A percentile compares a stretch with the other conserved stretches of the same genome.
phyloP scores from a whole-genome alignment of 2,329 filamentous ascomycete genomes.

The Elsinoe arachidis region DNA sequence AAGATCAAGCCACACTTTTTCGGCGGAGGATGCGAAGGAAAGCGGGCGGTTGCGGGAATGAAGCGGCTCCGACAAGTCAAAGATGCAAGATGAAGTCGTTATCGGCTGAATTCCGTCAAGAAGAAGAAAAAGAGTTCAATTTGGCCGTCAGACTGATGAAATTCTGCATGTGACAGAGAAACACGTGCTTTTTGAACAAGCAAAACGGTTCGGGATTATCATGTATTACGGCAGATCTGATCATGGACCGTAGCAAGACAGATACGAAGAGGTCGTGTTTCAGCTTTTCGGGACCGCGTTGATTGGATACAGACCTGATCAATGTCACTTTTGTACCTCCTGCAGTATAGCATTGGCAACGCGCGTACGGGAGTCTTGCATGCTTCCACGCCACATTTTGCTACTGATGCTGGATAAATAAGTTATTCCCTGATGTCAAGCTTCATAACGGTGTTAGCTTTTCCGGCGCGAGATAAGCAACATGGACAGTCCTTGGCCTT shows the following conservation, averaged over 20 bases:
- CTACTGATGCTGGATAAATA: background rate
- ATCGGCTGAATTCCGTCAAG: background rate
- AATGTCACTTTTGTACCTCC: background rate
- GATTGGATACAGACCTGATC: background rate
- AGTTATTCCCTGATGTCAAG: background rate
- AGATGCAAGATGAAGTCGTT: too few relatives aligned
- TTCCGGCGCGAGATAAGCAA: slow-evolving; percentile 8
- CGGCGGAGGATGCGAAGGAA: background rate
- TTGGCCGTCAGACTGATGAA: slow-evolving; percentile 7
- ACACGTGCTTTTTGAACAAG: background rate
- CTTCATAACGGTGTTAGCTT: background rate
- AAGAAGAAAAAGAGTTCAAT: background rate
- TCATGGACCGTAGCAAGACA: background rate
- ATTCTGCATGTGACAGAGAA: background rate
- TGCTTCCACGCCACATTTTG: background rate
- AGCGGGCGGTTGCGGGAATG: background rate
- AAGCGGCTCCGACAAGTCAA: background rate
- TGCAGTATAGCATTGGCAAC: slow-evolving; percentile 5
- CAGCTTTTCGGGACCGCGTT: background rate
- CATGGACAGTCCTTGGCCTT: background rate
- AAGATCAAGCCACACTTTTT: slow-evolving; percentile 2
- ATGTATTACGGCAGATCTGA: background rate
- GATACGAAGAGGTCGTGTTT: slow-evolving; percentile 3
- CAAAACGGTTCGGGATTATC: background rate
- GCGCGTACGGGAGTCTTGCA: background rate